Evolutionary conservation across 1,139 yeast species (phyloP), one percentile per base, ranked within the genome.

Genomic region (Meyerozyma elateridarum): DNA sequence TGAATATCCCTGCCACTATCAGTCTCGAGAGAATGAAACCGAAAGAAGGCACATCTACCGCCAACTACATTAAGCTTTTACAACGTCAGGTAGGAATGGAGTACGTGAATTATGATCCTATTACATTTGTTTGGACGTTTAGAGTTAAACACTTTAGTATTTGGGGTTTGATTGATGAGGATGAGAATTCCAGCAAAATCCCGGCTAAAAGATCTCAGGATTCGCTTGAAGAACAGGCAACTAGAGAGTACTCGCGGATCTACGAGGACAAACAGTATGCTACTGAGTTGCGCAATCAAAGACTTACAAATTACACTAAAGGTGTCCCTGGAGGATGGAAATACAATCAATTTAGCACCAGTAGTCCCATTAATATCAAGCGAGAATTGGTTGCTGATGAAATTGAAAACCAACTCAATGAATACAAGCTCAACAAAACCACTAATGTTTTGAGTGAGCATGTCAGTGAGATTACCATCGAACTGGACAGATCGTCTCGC

Each of bases 131-230:
- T 6, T 88, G 91, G 88, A 78, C 83, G 0, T 88, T 87, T 56
- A 75, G 69, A 45, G 97, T 91, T 1, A 79, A 83, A 42, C 98
- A 91, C 61, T 91, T 91, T 49, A 87, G 96, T 60, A 74, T 83
- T 5, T 91, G 96, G 96, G 97, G 97, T 3, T 60, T 91, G 27
- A 12, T 24, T 15, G 27, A 24, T 8, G 27, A 24, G 6, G 11
- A 24, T 24, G 27, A 24, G 2, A 12, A 24, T 19, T 9, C 7
- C 8, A 8, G 18, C 8, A 8, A 2, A 4, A 2, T 13, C 3
- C 12, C 27, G 12, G 8, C 9, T 6, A 24, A 24, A 13, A 24
- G 18, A 21, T 38, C 32, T 37, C 52, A 57, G 20, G 62, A 61
- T 22, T 50, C 39, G 7, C 44, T 48, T 22, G 61, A 57, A 34